Conservation (phyloP, 2,329 filamentous ascomycete genomes). For the Ophiostoma quercus region DNA sequence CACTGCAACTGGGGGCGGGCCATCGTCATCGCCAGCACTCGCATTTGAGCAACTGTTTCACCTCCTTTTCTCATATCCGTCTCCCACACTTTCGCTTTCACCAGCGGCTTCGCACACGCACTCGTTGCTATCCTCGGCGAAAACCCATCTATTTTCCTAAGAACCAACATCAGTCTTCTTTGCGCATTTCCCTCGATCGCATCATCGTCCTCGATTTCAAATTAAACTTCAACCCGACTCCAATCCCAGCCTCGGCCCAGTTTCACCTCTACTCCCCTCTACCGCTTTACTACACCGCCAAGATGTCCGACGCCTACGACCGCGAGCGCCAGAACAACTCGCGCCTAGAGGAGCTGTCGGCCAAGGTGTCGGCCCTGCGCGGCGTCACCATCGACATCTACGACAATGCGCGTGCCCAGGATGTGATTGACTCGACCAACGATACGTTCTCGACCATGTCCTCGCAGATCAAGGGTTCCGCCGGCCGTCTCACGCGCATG, state of each 20-base stretch:
- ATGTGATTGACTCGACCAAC: constrained; percentile 81
- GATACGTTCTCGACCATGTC: constrained; percentile 90
- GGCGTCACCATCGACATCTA: constrained; percentile 97
- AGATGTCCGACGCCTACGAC: constrained; percentile 72
- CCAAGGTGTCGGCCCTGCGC: constrained; percentile 86
- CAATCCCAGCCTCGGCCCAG: background rate
- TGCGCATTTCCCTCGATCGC: background rate
- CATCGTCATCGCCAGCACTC: constrained; percentile 7
- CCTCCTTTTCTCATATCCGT: constrained; percentile 1
- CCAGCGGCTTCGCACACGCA: constrained; percentile 6
- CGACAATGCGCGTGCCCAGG: constrained; percentile 85
- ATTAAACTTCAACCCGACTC: background rate
- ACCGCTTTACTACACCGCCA: constrained; percentile 22
- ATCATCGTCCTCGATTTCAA: background rate
- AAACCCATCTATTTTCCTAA: background rate
- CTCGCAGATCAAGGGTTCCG: constrained; percentile 76
- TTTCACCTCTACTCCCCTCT: too few relatives aligned
- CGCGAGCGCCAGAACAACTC: constrained; percentile 89
- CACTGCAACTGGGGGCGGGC: background rate
- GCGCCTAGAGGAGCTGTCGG: constrained; percentile 81
- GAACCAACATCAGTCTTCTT: background rate
- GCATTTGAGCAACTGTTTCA: background rate
- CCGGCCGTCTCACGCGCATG: constrained; percentile 78
- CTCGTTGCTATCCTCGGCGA: background rate
- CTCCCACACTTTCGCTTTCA: background rate